Percentiles rank a stretch among this genome's conserved stretches.
phyloP scores from a whole-genome alignment of 768 basidiomycete species.

The Amanita rimosa region DNA sequence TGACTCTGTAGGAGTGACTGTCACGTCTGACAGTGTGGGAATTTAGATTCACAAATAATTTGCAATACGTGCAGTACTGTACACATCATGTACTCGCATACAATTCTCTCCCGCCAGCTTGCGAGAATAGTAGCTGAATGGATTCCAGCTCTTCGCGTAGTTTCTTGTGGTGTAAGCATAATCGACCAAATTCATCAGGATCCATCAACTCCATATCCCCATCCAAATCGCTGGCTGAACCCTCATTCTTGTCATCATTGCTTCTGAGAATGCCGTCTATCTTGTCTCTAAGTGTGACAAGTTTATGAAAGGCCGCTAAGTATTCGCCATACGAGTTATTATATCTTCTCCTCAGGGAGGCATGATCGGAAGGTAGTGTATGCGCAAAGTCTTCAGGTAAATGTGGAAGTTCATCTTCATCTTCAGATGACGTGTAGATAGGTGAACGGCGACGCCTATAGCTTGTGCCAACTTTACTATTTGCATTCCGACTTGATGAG shows the following conservation, averaged over 20 bases:
- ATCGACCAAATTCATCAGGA: constrained; percentile 35
- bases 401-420: constrained; percentile 29
- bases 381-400: constrained; percentile 17
- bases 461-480: not conserved
- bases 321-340: constrained; percentile 41
- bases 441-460: constrained; percentile 6
- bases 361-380: constrained; percentile 34
- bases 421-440: constrained; percentile 26
- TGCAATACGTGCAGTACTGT: no score
- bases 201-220: constrained; percentile 40
- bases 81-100: not conserved
- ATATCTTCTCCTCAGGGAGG: constrained; percentile 42
- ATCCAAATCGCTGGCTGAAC: constrained; percentile 37
- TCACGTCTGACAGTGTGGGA: constrained; percentile 1
- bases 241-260: constrained; percentile 20
- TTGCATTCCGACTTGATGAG: constrained; percentile 8
- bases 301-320: constrained; percentile 29
- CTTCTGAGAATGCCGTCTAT: constrained; percentile 27
- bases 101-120: not conserved
- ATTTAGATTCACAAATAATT: not conserved
- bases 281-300: constrained; percentile 39
- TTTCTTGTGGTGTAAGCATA: constrained; percentile 32
- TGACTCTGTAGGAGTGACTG: constrained; percentile 8
- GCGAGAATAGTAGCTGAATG: constrained; percentile 19
- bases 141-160: constrained; percentile 42